Evolutionary conservation across 148 eudicot species (phyloP).

Genomic region (Dianthus caryophyllus): DNA sequence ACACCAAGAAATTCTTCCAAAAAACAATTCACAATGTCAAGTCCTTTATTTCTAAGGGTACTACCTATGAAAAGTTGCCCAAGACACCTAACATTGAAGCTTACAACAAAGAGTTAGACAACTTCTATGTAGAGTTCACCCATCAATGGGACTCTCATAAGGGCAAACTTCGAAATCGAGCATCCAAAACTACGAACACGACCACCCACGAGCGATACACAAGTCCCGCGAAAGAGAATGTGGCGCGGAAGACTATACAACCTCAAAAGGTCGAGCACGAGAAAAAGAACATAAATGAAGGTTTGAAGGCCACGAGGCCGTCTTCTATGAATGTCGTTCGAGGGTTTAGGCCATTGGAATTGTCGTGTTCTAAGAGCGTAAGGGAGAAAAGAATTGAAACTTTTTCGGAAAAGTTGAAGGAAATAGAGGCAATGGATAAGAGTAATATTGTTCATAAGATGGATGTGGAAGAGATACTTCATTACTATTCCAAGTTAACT

Average conservation of each 20-base stretch:
- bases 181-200: slow-evolving; percentile 1
- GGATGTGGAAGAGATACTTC: slow-evolving; percentile 57
- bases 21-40: slow-evolving; percentile 44
- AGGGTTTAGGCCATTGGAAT: slow-evolving; percentile 13
- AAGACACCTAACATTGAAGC: slow-evolving; percentile 36
- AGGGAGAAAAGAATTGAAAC: slow-evolving; percentile 22
- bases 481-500: slow-evolving; percentile 51
- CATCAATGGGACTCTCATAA: slow-evolving; percentile 26
- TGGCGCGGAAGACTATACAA: neutral
- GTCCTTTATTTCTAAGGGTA: slow-evolving; percentile 38
- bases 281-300: neutral
- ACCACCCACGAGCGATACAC: neutral
- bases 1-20: slow-evolving; percentile 55
- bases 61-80: slow-evolving; percentile 46
- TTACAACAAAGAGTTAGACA: slow-evolving; percentile 29
- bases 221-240: no score
- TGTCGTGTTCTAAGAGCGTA: slow-evolving; percentile 16
- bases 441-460: slow-evolving; percentile 40
- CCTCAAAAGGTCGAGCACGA: no score
- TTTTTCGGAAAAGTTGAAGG: slow-evolving; percentile 48
- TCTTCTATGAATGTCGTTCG: neutral
- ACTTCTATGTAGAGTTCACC: slow-evolving; percentile 38
- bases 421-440: slow-evolving; percentile 42
- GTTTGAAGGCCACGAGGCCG: slow-evolving; percentile 12
- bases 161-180: neutral